A percentile compares a stretch with the other conserved stretches of the same genome.
These are phyloP conservation scores for Alternaria infectoria DNA, from an alignment of 2,329 filamentous ascomycete species.

Conservation along the genomic window DNA sequence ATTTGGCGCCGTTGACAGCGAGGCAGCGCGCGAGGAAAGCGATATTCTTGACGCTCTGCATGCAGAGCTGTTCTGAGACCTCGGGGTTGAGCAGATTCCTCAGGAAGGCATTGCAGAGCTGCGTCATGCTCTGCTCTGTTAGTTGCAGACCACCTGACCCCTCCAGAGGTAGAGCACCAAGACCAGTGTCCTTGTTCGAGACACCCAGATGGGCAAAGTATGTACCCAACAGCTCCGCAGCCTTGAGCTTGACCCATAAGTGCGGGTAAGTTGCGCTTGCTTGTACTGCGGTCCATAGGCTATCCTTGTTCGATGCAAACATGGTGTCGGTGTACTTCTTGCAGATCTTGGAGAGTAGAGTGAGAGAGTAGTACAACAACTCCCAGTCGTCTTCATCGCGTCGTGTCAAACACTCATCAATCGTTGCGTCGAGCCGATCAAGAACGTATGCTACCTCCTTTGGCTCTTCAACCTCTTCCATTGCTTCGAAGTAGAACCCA, in stretches of 20 bases:
- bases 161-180: constrained; percentile 65
- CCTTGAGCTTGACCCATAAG: constrained; percentile 75
- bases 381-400: constrained; percentile 70
- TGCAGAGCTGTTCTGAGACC: constrained; percentile 75
- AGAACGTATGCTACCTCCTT: constrained; percentile 71
- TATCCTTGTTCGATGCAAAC: constrained; percentile 64
- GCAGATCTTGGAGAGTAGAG: constrained; percentile 71
- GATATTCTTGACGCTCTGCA: constrained; percentile 80
- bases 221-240: constrained; percentile 74
- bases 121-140: constrained; percentile 67
- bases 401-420: constrained; percentile 57
- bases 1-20: constrained; percentile 62
- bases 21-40: constrained; percentile 77
- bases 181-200: constrained; percentile 61
- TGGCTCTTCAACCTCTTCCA: constrained; percentile 57
- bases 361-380: constrained; percentile 74
- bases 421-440: constrained; percentile 58
- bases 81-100: constrained; percentile 66
- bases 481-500: constrained; percentile 78
- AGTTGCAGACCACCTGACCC: constrained; percentile 76
- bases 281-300: constrained; percentile 75
- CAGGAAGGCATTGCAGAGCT: constrained; percentile 63
- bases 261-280: constrained; percentile 75
- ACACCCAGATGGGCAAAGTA: constrained; percentile 82
- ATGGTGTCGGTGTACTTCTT: constrained; percentile 69